Evolutionary conservation across 352 stramenopile species (phyloP).

Genomic region (Thalassiosira hispida): DNA sequence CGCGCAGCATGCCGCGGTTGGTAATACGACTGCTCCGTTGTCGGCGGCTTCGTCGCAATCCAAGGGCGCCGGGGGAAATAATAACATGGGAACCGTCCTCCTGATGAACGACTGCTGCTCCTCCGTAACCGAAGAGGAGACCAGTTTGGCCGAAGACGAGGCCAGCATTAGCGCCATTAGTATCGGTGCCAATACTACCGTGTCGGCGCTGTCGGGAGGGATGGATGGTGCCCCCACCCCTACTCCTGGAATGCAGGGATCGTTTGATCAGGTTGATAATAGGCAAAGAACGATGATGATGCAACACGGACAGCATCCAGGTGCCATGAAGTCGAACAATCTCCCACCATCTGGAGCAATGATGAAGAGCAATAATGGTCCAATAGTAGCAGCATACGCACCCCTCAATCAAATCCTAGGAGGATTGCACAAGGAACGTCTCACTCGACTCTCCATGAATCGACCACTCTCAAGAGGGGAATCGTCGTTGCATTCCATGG

Average conservation of each 20-base stretch:
- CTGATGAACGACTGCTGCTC: constrained; percentile 31
- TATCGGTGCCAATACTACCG: constrained; percentile 27
- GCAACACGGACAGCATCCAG: too few relatives aligned
- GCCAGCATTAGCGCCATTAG: constrained; percentile 36
- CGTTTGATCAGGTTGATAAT: too few relatives aligned
- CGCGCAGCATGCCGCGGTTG: constrained; percentile 33
- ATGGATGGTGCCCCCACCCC: too few relatives aligned
- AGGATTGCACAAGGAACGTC: constrained; percentile 33
- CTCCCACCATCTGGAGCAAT: too few relatives aligned
- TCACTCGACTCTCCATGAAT: constrained; percentile 1
- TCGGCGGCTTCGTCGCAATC: background rate
- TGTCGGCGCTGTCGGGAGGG: background rate
- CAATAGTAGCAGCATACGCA: background rate
- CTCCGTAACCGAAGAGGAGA: constrained; percentile 44
- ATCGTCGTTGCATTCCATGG: constrained; percentile 26
- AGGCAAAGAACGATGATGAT: too few relatives aligned
- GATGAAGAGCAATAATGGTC: too few relatives aligned
- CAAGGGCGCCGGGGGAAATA: background rate
- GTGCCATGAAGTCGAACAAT: too few relatives aligned
- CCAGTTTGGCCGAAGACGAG: constrained; percentile 39
- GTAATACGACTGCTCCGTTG: background rate
- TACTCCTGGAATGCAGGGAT: too few relatives aligned
- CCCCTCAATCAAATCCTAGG: constrained; percentile 35
- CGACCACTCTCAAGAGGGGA: constrained; percentile 1
- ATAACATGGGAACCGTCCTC: constrained; percentile 2